Evolutionary conservation across 257 asterid genomes (phyloP).

Genomic region (Coffea canephora): DNA sequence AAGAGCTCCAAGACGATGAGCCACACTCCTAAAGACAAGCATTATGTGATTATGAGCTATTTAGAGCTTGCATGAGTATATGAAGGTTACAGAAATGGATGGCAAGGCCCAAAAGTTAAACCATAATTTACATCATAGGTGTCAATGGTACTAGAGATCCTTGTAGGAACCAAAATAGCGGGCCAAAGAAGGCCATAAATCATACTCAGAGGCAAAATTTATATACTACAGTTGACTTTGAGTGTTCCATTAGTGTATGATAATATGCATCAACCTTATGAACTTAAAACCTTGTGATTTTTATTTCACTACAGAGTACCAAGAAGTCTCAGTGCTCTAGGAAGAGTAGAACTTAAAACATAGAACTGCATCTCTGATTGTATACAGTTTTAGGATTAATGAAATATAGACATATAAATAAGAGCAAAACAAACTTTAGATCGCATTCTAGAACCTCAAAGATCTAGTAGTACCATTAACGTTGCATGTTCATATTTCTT

Average conservation of each 20-base stretch:
- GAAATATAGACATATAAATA: not conserved
- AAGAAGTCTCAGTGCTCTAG: not conserved
- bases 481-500: not conserved
- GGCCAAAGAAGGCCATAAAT: not conserved
- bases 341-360: not conserved
- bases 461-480: not conserved
- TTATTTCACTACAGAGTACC: not conserved
- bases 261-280: not conserved
- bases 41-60: too few species aligned
- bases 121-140: not conserved
- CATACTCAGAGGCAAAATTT: not conserved
- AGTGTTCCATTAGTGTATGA: not conserved
- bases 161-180: not conserved
- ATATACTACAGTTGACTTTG: not conserved
- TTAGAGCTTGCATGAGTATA: too few species aligned
- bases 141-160: not conserved
- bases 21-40: slow-evolving; percentile 23
- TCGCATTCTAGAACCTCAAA: not conserved
- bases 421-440: too few species aligned
- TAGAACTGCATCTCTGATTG: too few species aligned
- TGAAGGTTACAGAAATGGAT: not conserved
- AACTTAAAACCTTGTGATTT: not conserved
- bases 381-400: not conserved
- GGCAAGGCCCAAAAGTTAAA: not conserved
- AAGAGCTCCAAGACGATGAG: slow-evolving; percentile 35